Base-by-base conservation (phyloP, 2,329 filamentous ascomycete species). In the Bipolaris victoriae region DNA sequence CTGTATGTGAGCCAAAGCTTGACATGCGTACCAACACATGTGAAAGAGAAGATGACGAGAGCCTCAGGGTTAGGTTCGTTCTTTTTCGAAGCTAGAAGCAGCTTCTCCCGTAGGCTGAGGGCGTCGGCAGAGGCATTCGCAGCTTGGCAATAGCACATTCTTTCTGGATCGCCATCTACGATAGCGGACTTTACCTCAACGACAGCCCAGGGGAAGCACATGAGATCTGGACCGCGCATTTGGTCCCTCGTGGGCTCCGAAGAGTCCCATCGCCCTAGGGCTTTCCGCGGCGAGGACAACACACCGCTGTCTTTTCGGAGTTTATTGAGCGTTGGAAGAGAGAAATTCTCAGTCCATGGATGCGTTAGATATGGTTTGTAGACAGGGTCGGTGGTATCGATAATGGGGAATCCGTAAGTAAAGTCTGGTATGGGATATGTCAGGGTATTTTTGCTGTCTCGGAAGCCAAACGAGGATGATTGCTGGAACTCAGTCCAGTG, bases 191-290 rank as follows among this genome's bases (percentile, higher is more conserved):
- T 60, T 18, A 52, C 54, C 33, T 64, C 62, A 22, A 64, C 57
- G 18, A 64, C 29, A 26, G 62, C 59, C 62, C 62, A 64, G 3
- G 62, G 62, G 35, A 61, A 64, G 41, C 62, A 64, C 9, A 57
- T 52, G 16, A 57, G 22, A 29, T 63, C 57, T 49, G 36, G 3
- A 29, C 41, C 37, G 49, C 53, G 15, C 49, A 29, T 20, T 15
- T 18, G 52, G 16, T 24, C 54, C 0, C 6, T 48, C 7, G 26
- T 10, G 9, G 26, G 9, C 2, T 37, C 37, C 15, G 9, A 11
- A 16, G 41, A 45, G 4, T 50, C 1, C 18, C n/a, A 5, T 20
- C 36, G 7, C 9, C 1, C 26, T 29, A 29, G 9, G 26, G 9
- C 2, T 2, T 10, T 29, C 26, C 26, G 26, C 15, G 33, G 47